Evolutionary conservation across 2,329 filamentous ascomycete genomes (phyloP), one percentile per base, ranked within the genome.

Genomic region (Penicillium sp.): DNA sequence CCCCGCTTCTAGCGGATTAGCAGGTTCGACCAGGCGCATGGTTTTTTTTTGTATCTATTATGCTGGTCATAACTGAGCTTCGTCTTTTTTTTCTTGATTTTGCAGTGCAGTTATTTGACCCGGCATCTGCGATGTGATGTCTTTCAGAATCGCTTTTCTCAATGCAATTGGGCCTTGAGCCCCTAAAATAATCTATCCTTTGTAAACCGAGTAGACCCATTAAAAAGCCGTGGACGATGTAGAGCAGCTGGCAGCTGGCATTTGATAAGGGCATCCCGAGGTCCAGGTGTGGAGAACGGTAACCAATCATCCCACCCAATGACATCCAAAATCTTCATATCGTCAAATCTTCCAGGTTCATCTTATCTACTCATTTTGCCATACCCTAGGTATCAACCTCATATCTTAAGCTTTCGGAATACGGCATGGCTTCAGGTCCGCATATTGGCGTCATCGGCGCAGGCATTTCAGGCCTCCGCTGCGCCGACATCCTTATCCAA

Each of bases 371-470:
- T 53, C 51, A 46, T 19, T 38, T n/a, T 19, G 16, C 21, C 10
- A 57, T 41, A 23, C 4, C 23, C 23, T 23, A 5, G 4, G 23
- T 5, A 46, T 41, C 50, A 55, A 51, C 21, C 46, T 29, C 49
- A 29, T 33, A 38, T 50, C 46, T 27, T 33, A 2, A 2, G 9
- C 10, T 15, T 33, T 15, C 2, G 33, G 11, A 10, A 16, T 13
- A 29, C 47, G 57, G 62, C n/a, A 75, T 73, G 69, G 71, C 69
- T 27, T 74, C 71, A 52, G 72, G 67, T 44, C 79, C 79, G 7
- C 79, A 79, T 59, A 75, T 87, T n/a, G 82, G 83, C 43, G 73
- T 87, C 27, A 77, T 87, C 10, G 85, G 85, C 19, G 84, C 84
- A 38, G 85, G 85, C 11, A 74, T 87, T 23, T 80, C 84, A 11